phyloP scores from a whole-genome alignment of 352 stramenopile genomes.

The Elongisporangium anandrum region DNA sequence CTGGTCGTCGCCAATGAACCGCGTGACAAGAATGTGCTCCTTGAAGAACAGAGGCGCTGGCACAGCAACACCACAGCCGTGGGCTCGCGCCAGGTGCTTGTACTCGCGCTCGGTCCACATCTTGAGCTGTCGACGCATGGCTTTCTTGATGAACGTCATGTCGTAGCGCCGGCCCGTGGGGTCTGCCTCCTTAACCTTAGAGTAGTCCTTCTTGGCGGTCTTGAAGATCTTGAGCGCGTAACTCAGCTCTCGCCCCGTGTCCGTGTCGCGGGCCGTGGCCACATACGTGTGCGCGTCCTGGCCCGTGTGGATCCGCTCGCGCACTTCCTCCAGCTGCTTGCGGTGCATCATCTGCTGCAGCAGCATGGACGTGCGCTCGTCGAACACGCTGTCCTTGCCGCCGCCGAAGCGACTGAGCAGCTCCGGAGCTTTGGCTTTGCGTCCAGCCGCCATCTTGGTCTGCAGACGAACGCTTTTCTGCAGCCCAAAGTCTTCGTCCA shows the following conservation, averaged over 20 bases:
- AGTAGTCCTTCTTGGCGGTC: constrained; percentile 40
- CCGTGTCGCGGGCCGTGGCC: constrained; percentile 22
- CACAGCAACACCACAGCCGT: constrained; percentile 21
- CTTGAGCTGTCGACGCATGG: constrained; percentile 54
- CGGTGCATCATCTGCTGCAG: constrained; percentile 46
- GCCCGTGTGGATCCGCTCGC: constrained; percentile 40
- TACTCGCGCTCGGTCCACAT: constrained; percentile 48
- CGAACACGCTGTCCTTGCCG: constrained; percentile 40
- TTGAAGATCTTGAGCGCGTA: constrained; percentile 76
- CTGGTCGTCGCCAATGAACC: constrained; percentile 40
- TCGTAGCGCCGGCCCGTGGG: constrained; percentile 44
- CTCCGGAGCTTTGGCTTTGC: constrained; percentile 10
- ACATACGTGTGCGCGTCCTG: constrained; percentile 50
- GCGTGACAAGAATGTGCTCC: constrained; percentile 50
- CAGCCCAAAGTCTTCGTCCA: constrained; percentile 10
- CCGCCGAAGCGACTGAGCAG: constrained; percentile 13
- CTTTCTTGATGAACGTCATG: constrained; percentile 52
- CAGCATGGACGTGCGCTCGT: constrained; percentile 40
- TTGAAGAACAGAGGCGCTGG: constrained; percentile 35
- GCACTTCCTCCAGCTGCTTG: constrained; percentile 27
- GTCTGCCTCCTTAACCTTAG: constrained; percentile 42
- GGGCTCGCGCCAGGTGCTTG: constrained; percentile 29
- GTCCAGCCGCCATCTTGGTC: constrained; percentile 15
- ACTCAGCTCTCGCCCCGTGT: constrained; percentile 14
- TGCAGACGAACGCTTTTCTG: constrained; percentile 5